Evolutionary conservation across 148 eudicot species (phyloP), one percentile per base, ranked within the genome.

Genomic region (Heliamphora exappendiculata): DNA sequence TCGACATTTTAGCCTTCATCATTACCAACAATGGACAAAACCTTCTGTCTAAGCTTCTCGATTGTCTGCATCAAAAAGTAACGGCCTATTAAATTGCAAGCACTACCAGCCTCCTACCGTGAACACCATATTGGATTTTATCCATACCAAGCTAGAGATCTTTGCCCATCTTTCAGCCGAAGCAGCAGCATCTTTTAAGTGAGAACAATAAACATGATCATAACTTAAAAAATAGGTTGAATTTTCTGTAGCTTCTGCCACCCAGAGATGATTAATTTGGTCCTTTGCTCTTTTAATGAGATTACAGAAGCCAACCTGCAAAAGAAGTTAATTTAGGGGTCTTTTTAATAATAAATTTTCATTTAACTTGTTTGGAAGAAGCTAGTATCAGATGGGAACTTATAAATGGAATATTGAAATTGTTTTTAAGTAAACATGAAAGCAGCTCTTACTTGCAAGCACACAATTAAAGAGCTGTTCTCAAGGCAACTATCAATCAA

Each of bases 211-310:
- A 66, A 60, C 54, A 70, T 75, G 76, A 77, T 87, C 91, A 84
- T 81, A 82, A 82, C 81, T 88, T 81, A 94, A 82, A 79, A 70
- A 86, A 77, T 92, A 92, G 42, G 86, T 85, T 44, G 98, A 88
- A 80, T 91, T 88, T 86, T 90, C 94, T 49, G 94, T 89, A 79
- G 97, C 89, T 76, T 92, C 97, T 26, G 98, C 98, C 80, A 92
- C 96, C 98, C 98, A 92, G 68, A 94, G 75, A 79, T 79, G 77
- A 77, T 92, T 89, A 31, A 55, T 47, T 60, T 87, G 84, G 83
- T 94, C 98, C 68, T 78, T 88, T 7, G 87, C 80, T 82, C 91
- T 88, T 79, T 88, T 94, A 73, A 87, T 84, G 76, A 94, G 92
- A 84, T 94, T 89, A 79, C 87, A 86, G 57, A 94, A 92, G 28